These are phyloP conservation scores for Neonectria hederae DNA, from an alignment of 2,329 filamentous ascomycete genomes.

Conservation along the genomic window DNA sequence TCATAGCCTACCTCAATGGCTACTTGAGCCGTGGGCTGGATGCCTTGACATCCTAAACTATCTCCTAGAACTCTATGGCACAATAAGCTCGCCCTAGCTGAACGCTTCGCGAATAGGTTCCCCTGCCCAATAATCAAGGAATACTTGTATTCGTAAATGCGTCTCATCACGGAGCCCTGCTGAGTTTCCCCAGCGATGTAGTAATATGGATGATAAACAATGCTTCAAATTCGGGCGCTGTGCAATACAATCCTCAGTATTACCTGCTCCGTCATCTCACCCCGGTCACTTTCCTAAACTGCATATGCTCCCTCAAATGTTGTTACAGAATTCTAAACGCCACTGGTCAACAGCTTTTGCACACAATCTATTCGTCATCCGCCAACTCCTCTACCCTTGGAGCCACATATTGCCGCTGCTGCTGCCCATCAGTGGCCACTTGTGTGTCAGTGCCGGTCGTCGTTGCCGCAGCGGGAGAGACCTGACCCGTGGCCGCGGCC, in stretches of 20 bases:
- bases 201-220: background rate
- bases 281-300: conserved; percentile 27
- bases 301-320: conserved; percentile 29
- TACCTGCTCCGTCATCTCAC: conserved; percentile 19
- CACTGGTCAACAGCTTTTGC: conserved; percentile 27
- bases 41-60: background rate
- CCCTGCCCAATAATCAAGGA: background rate
- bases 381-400: conserved; percentile 64
- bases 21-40: background rate
- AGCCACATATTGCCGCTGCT: conserved; percentile 58
- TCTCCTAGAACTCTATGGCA: background rate
- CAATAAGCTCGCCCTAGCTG: background rate
- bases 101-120: background rate
- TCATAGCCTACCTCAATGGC: too few relatives aligned
- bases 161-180: background rate
- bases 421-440: conserved; percentile 55
- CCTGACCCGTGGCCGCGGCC: conserved; percentile 62
- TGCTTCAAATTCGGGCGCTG: background rate
- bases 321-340: conserved; percentile 42
- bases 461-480: conserved; percentile 61
- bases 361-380: conserved; percentile 55
- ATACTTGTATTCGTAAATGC: background rate
- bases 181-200: too few relatives aligned
- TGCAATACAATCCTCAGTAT: conserved; percentile 4
- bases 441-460: conserved; percentile 67